A percentile compares a stretch with the other conserved stretches of the same genome.
Evolutionary conservation across 2,329 filamentous ascomycete genomes (phyloP).

Genomic region (Fusarium beomiforme): DNA sequence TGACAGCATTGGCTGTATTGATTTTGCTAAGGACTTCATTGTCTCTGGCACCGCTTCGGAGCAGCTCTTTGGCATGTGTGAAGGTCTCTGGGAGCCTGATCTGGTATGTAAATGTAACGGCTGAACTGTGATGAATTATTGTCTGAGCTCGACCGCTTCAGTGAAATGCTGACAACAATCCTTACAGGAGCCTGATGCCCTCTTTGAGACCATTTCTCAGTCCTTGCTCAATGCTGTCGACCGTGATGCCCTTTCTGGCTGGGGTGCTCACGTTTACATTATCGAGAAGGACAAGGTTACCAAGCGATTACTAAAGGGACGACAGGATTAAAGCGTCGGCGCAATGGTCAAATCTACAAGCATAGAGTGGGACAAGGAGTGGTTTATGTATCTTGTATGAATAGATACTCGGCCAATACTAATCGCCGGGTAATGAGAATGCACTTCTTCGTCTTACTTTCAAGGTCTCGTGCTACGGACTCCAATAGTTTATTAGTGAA

Average conservation of each 20-base stretch:
- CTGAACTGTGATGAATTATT: background rate
- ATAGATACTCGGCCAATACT: conserved; percentile 46
- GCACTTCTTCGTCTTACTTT: conserved; percentile 21
- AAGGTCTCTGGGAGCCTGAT: conserved; percentile 97
- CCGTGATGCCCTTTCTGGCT: conserved; percentile 94
- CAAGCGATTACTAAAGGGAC: conserved; percentile 96
- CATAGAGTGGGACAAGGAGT: conserved; percentile 20
- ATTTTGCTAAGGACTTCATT: conserved; percentile 99
- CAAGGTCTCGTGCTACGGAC: background rate
- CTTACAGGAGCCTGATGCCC: conserved; percentile 79
- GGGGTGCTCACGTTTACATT: conserved; percentile 99
- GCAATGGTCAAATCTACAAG: conserved; percentile 28
- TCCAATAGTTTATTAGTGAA: background rate
- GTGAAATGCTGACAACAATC: conserved; percentile 26
- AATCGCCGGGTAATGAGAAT: conserved; percentile 43
- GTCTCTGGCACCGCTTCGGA: conserved; percentile 96
- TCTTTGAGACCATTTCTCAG: conserved; percentile 99
- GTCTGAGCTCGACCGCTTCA: background rate
- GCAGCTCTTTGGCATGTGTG: conserved; percentile 98
- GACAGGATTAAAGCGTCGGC: conserved; percentile 77
- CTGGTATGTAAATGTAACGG: conserved; percentile 69
- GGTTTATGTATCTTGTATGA: conserved; percentile 48
- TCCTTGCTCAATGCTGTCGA: conserved; percentile 95
- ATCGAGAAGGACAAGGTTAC: conserved; percentile 99
- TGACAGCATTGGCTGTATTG: conserved; percentile 98